A percentile compares a stretch with the other conserved stretches of the same genome.
phyloP scores from a whole-genome alignment of 768 basidiomycete genomes.

The Calocera cornea region DNA sequence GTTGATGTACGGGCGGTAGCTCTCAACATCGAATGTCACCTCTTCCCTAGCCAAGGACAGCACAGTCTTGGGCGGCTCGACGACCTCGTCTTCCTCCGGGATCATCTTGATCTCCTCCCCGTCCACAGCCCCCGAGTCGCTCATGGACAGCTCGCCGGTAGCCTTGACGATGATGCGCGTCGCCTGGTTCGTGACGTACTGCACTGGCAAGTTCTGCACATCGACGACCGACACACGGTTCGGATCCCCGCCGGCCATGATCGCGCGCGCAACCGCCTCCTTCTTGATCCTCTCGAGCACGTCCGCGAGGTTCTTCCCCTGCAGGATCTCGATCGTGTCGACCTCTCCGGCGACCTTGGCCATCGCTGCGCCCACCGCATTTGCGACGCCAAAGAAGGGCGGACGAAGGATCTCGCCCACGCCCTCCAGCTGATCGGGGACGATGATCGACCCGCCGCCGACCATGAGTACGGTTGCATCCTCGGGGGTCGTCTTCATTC shows the following conservation, averaged over 20 bases:
- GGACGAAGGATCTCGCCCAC: conserved; percentile 40
- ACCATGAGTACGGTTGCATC: conserved; percentile 48
- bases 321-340: conserved; percentile 29
- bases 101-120: neutral
- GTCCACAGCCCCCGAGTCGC: neutral
- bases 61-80: neutral
- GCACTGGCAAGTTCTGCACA: conserved; percentile 41
- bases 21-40: conserved; percentile 20
- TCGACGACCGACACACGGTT: conserved; percentile 40
- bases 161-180: conserved; percentile 48
- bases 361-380: conserved; percentile 32
- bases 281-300: conserved; percentile 26
- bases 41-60: neutral
- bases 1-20: conserved; percentile 29
- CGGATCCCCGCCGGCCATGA: conserved; percentile 34
- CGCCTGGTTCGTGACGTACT: conserved; percentile 39
- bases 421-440: conserved; percentile 38
- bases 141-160: conserved; percentile 35
- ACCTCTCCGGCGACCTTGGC: conserved; percentile 53
- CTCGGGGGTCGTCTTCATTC: conserved; percentile 49
- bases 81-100: conserved; percentile 4
- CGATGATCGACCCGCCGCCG: conserved; percentile 51
- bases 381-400: conserved; percentile 30
- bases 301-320: conserved; percentile 20
- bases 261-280: conserved; percentile 32